Evolutionary conservation across 2,329 filamentous ascomycete species (phyloP), one percentile per base, ranked within the genome.

Genomic region (Niveomyces coronatus): DNA sequence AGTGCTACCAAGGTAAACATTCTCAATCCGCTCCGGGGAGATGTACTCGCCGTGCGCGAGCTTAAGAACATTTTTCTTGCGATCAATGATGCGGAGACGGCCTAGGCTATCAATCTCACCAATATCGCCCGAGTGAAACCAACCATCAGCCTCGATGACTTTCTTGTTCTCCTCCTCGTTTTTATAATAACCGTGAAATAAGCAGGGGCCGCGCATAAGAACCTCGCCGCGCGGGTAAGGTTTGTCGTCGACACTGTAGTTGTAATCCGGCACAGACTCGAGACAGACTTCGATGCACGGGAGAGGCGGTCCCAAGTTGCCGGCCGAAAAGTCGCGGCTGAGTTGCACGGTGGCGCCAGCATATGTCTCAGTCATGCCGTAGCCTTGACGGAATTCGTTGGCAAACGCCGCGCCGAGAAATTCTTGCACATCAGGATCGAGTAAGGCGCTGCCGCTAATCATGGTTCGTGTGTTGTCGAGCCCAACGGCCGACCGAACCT

Each of bases 61-160:
- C 73, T 98, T 98, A 56, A 98, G 78, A 14, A 98, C 85, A 63
- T 96, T 96, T 82, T 98, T 98, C 64, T 87, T 82, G 52, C 91
- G 87, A 62, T 98, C 91, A 53, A 98, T 82, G 61, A 98, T 94
- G 62, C 76, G 79, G 68, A 96, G 82, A 44, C 88, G 85, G 45
- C 91, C 91, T 54, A 85, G 62, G 49, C 79, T 78, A 60, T 98
- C 91, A 18, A 98, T 71, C 47, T 80, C 76, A 53, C 79, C 85
- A 48, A 98, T 89, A 53, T 98, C 91, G 38, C 91, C 91, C 1
- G 87, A 95, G 57, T 84, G 83, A 74, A 98, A 96, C 91, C 91
- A 98, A 44, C 91, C 91, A 47, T 95, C 87, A 23, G 80, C 68
- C 8, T 91, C 86, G 35, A 96, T 68, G 0, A 81, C 70, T 63